phyloP scores from a whole-genome alignment of 306 rosid genomes.

The Gastrolobium villosum region DNA sequence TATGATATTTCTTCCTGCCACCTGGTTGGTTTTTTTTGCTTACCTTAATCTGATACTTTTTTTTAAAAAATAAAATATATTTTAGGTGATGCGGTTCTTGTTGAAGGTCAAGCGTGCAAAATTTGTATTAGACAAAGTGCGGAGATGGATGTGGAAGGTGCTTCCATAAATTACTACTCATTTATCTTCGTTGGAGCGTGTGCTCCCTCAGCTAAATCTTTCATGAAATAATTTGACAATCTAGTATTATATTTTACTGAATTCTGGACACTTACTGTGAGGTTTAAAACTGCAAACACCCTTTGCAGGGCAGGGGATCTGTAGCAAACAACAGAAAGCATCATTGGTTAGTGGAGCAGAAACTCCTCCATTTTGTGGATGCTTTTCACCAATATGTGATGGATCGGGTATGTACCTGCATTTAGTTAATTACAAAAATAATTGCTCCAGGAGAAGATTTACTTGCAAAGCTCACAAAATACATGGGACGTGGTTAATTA shows the following conservation, averaged over 20 bases:
- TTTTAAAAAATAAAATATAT: neutral
- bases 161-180: slow-evolving; percentile 37
- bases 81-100: slow-evolving; percentile 93
- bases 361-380: slow-evolving; percentile 98
- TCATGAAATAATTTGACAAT: slow-evolving; percentile 24
- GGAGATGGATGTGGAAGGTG: slow-evolving; percentile 99
- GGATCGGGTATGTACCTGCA: slow-evolving; percentile 75
- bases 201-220: slow-evolving; percentile 34
- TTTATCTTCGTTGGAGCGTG: slow-evolving; percentile 34
- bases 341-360: slow-evolving; percentile 97
- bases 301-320: slow-evolving; percentile 81
- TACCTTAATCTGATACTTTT: slow-evolving; percentile 23
- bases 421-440: slow-evolving; percentile 33
- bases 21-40: slow-evolving; percentile 40
- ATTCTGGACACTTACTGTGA: slow-evolving; percentile 17
- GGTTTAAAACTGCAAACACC: slow-evolving; percentile 42
- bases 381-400: slow-evolving; percentile 99
- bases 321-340: slow-evolving; percentile 65
- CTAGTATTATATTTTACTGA: slow-evolving; percentile 35
- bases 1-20: slow-evolving; percentile 28
- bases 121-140: slow-evolving; percentile 90
- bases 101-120: slow-evolving; percentile 97
- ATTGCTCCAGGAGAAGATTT: slow-evolving; percentile 35
- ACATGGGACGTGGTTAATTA: slow-evolving; percentile 24
- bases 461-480: slow-evolving; percentile 27